These are phyloP conservation scores for Pleurostoma richardsiae DNA, from an alignment of 2,329 filamentous ascomycete species.

Conservation along the genomic window DNA sequence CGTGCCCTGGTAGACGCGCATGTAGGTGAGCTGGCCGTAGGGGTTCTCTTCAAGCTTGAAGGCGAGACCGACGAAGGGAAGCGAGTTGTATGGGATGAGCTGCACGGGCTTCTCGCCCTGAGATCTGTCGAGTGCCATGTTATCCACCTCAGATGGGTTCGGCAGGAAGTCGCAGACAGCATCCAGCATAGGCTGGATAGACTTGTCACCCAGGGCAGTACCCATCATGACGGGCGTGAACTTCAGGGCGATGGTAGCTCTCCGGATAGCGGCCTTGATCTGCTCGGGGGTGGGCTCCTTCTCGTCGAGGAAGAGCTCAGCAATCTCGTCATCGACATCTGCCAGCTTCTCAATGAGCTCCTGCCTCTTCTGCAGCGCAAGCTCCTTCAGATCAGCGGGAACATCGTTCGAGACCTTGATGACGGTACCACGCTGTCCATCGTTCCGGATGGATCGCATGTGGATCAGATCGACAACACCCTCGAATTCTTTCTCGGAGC, in stretches of 20 bases:
- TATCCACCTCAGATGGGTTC: slow-evolving; percentile 84
- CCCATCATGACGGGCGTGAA: slow-evolving; percentile 97
- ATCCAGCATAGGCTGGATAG: slow-evolving; percentile 90
- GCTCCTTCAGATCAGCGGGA: slow-evolving; percentile 69
- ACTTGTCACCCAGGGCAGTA: slow-evolving; percentile 90
- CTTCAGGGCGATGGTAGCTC: slow-evolving; percentile 81
- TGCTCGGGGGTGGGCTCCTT: slow-evolving; percentile 71
- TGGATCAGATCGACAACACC: slow-evolving; percentile 89
- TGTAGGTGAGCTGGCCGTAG: slow-evolving; percentile 96
- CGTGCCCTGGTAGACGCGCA: slow-evolving; percentile 93
- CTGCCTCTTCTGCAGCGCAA: slow-evolving; percentile 77
- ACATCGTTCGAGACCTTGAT: slow-evolving; percentile 75
- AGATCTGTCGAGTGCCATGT: slow-evolving; percentile 80
- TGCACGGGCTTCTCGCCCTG: slow-evolving; percentile 76
- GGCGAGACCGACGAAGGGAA: slow-evolving; percentile 91
- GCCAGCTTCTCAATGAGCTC: slow-evolving; percentile 91
- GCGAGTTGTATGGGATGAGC: slow-evolving; percentile 85
- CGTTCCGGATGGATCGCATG: slow-evolving; percentile 92
- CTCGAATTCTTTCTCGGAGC: slow-evolving; percentile 83
- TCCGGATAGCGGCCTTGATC: slow-evolving; percentile 87
- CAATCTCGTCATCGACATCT: slow-evolving; percentile 97
- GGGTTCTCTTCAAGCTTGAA: slow-evolving; percentile 99
- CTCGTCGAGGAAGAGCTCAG: slow-evolving; percentile 90
- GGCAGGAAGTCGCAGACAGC: slow-evolving; percentile 94
- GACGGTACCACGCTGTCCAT: slow-evolving; percentile 74